Evolutionary conservation across 306 rosid species (phyloP).

Genomic region (Sphenostylis stenocarpa): DNA sequence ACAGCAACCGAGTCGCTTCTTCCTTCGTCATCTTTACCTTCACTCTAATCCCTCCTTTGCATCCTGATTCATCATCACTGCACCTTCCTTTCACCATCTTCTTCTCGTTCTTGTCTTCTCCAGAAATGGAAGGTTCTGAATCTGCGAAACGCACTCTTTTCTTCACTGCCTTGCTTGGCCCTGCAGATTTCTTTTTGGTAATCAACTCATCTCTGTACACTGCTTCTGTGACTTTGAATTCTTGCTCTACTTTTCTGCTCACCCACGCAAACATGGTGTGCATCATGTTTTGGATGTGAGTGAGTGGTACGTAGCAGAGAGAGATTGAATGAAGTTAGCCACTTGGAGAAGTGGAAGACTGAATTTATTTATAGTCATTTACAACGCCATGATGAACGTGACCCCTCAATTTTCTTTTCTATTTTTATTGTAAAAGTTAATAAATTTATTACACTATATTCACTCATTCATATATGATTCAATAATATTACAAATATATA

Average conservation of each 20-base stretch:
- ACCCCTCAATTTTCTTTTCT: too few species aligned
- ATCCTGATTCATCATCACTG: background rate
- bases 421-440: too few species aligned
- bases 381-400: background rate
- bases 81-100: background rate
- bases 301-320: background rate
- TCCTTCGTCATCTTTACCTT: conserved; percentile 72
- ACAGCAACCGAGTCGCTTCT: conserved; percentile 59
- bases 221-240: background rate
- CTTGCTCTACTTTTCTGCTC: background rate
- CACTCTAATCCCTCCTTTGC: conserved; percentile 44
- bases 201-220: conserved; percentile 56
- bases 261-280: conserved; percentile 26
- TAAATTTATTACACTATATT: too few species aligned
- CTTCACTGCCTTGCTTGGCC: conserved; percentile 26
- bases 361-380: conserved; percentile 21
- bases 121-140: conserved; percentile 31
- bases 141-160: conserved; percentile 32
- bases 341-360: background rate
- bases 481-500: too few species aligned
- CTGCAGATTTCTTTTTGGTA: background rate
- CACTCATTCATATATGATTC: background rate
- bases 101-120: conserved; percentile 27
- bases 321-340: background rate
- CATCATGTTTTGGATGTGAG: conserved; percentile 30